Evolutionary conservation across 176 grass and related monocot species (phyloP).

Genomic region (Miscanthus lutarioriparius): DNA sequence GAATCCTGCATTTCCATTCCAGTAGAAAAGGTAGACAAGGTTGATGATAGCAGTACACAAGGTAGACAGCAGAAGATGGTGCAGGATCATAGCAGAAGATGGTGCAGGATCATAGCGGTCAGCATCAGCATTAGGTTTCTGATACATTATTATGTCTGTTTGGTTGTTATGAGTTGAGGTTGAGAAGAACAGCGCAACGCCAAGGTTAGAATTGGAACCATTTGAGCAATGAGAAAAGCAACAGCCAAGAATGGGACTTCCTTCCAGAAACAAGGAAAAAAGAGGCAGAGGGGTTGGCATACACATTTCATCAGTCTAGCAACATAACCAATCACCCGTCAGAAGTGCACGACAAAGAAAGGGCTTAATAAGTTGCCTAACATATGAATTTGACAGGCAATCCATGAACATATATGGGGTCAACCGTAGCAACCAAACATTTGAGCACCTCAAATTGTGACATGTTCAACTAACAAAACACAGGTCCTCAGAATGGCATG

Average conservation of each 20-base stretch:
- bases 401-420: neutral
- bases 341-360: neutral
- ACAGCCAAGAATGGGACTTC: constrained; percentile 31
- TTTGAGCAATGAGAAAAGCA: constrained; percentile 15
- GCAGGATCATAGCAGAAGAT: neutral
- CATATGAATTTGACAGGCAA: neutral
- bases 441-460: neutral
- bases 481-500: neutral
- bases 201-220: neutral
- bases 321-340: neutral
- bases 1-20: neutral
- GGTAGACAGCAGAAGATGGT: no score
- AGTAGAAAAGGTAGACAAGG: no score
- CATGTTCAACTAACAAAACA: neutral
- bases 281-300: neutral
- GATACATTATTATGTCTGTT: constrained; percentile 5
- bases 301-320: neutral
- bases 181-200: constrained; percentile 36
- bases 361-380: neutral
- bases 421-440: neutral
- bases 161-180: constrained; percentile 2
- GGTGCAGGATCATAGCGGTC: neutral
- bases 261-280: constrained; percentile 35
- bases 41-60: no score
- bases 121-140: constrained; percentile 20